Conservation (phyloP, 805 yeast genomes). For the Wickerhamiella domercqiae region DNA sequence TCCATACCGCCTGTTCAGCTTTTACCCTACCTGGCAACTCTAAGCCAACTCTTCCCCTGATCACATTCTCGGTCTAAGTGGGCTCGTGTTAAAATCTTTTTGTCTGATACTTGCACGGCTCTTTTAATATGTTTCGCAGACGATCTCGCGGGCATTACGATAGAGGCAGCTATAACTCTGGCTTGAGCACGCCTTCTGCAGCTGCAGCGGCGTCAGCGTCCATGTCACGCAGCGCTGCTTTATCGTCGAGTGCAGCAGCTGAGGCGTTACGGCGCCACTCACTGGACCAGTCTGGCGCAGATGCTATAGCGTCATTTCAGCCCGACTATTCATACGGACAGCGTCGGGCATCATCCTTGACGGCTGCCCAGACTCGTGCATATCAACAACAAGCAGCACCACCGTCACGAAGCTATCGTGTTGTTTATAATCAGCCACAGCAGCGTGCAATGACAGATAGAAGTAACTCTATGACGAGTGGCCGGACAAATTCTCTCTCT, state of each 20-base stretch:
- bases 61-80: too few species aligned
- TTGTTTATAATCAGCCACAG: not conserved
- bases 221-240: constrained; percentile 12
- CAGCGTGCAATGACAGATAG: constrained; percentile 2
- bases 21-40: too few species aligned
- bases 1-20: too few species aligned
- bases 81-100: too few species aligned
- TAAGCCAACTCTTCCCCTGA: too few species aligned
- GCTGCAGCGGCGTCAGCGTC: constrained; percentile 53
- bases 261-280: constrained; percentile 25
- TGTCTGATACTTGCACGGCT: too few species aligned
- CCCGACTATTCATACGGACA: constrained; percentile 1
- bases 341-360: constrained; percentile 5
- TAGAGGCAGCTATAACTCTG: constrained; percentile 21
- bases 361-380: constrained; percentile 2
- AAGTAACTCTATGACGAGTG: constrained; percentile 16
- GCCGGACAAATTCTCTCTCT: constrained; percentile 9
- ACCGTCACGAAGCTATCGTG: not conserved
- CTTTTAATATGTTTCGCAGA: too few species aligned
- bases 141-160: constrained; percentile 15
- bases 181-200: constrained; percentile 23
- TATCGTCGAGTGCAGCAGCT: constrained; percentile 24
- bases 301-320: constrained; percentile 15
- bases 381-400: constrained; percentile 2
- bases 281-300: constrained; percentile 16